phyloP scores from a whole-genome alignment of 2,329 filamentous ascomycete genomes.

The Fusarium gaditjirri region DNA sequence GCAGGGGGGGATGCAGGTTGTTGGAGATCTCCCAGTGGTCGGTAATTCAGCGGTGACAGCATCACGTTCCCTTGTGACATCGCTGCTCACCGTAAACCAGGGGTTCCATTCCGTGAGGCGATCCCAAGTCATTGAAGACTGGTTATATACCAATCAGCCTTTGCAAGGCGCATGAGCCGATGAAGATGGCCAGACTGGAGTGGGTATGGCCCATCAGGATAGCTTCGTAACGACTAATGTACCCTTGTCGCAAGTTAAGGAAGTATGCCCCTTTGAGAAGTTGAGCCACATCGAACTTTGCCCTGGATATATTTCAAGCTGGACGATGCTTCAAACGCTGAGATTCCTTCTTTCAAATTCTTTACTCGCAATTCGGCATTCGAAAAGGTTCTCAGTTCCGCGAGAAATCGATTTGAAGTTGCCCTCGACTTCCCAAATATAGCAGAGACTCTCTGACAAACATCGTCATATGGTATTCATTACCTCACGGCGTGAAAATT shows the following conservation, averaged over 20 bases:
- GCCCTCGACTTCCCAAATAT: background rate
- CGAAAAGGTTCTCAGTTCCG: background rate
- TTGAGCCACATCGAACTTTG: conserved; percentile 16
- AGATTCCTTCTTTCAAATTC: background rate
- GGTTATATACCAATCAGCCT: conserved; percentile 38
- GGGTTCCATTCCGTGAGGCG: conserved; percentile 22
- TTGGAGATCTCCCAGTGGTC: conserved; percentile 18
- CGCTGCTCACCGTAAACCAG: conserved; percentile 13
- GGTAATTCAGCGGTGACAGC: conserved; percentile 20
- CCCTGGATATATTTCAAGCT: conserved; percentile 31
- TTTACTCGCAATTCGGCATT: background rate
- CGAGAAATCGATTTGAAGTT: background rate
- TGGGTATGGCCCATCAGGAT: conserved; percentile 30
- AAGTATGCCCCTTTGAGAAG: conserved; percentile 33
- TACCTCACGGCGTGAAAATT: background rate
- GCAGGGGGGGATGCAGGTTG: conserved; percentile 17
- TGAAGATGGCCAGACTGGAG: conserved; percentile 32
- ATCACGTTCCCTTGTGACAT: conserved; percentile 13
- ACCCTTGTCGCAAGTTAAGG: conserved; percentile 39
- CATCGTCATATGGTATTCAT: conserved; percentile 4
- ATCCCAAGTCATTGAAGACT: conserved; percentile 37
- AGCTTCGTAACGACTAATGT: conserved; percentile 27
- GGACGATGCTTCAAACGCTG: conserved; percentile 5
- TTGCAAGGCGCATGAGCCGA: conserved; percentile 26
- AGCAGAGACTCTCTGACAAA: conserved; percentile 9